Percentiles rank a stretch among this genome's conserved stretches.
phyloP scores from a whole-genome alignment of 2,329 filamentous ascomycete species.

The Fusarium gaditjirri region DNA sequence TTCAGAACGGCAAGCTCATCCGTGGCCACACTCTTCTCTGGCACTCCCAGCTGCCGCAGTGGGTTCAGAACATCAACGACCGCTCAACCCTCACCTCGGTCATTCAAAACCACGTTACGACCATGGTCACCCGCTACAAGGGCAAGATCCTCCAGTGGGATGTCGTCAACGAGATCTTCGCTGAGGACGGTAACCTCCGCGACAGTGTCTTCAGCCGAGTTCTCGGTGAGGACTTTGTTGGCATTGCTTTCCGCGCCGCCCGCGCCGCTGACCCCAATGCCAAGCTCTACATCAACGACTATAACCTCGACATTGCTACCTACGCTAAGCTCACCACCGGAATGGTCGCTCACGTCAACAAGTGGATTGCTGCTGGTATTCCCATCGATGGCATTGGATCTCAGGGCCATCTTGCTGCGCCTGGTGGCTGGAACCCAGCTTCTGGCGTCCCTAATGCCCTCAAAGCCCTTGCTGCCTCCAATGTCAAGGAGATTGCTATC shows the following conservation, averaged over 20 bases:
- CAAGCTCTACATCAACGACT: conserved; percentile 82
- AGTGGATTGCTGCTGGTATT: conserved; percentile 69
- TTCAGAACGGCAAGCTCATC: conserved; percentile 65
- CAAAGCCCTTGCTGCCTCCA: conserved; percentile 60
- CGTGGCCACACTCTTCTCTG: conserved; percentile 75
- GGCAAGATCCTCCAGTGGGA: conserved; percentile 68
- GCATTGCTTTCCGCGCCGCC: conserved; percentile 76
- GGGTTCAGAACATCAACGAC: conserved; percentile 68
- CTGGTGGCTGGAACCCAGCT: conserved; percentile 58
- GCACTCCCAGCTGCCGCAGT: conserved; percentile 68
- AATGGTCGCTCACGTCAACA: conserved; percentile 69
- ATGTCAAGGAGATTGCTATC: conserved; percentile 68
- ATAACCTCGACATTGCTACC: conserved; percentile 70
- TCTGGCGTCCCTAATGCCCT: conserved; percentile 61
- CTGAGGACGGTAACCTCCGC: conserved; percentile 69
- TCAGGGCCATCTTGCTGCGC: conserved; percentile 62
- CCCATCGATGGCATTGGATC: conserved; percentile 63
- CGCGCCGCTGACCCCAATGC: conserved; percentile 72
- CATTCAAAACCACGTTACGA: conserved; percentile 69
- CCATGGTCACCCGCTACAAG: conserved; percentile 67
- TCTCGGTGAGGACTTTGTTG: conserved; percentile 75
- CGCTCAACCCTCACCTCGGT: conserved; percentile 62
- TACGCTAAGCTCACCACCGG: conserved; percentile 67
- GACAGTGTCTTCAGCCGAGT: conserved; percentile 72
- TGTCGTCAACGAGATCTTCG: conserved; percentile 73